Conservation (phyloP, 2,329 filamentous ascomycete genomes). For the Metarhizium anisopliae region DNA sequence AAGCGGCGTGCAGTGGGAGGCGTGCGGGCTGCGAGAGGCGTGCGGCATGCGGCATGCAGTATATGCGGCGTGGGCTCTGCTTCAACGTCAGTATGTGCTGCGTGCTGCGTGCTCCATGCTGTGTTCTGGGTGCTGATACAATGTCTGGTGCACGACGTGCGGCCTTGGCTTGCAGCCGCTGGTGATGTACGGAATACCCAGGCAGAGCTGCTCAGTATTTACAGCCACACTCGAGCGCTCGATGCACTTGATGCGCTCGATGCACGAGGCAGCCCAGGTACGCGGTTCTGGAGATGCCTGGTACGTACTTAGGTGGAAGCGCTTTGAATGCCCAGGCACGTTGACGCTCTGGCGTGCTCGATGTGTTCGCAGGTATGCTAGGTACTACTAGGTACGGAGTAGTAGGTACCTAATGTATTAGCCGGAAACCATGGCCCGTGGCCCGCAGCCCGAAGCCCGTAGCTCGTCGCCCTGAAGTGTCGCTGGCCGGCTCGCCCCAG, state of each 20-base stretch:
- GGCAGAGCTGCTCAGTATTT: neutral
- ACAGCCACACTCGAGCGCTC: neutral
- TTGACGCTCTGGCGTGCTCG: too few species aligned
- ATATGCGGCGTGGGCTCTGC: neutral
- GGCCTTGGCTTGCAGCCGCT: conserved; percentile 1
- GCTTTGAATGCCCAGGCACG: too few species aligned
- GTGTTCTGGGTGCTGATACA: neutral
- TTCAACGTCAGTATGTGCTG: neutral
- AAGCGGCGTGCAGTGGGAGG: neutral
- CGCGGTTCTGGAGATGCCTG: too few species aligned
- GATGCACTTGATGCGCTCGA: neutral
- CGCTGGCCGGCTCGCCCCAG: too few species aligned
- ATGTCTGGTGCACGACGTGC: neutral
- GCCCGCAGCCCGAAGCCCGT: neutral
- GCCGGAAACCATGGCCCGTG: neutral
- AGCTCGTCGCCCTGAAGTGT: neutral
- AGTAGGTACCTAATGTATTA: neutral
- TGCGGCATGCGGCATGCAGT: conserved; percentile 3
- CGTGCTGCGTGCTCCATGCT: neutral
- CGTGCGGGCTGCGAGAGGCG: neutral
- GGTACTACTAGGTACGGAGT: too few species aligned
- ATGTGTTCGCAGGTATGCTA: too few species aligned
- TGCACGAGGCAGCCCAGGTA: neutral
- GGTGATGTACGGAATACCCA: neutral
- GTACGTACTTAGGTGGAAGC: too few species aligned